Conservation (phyloP, 257 asterid species). For the Lithospermum erythrorhizon region DNA sequence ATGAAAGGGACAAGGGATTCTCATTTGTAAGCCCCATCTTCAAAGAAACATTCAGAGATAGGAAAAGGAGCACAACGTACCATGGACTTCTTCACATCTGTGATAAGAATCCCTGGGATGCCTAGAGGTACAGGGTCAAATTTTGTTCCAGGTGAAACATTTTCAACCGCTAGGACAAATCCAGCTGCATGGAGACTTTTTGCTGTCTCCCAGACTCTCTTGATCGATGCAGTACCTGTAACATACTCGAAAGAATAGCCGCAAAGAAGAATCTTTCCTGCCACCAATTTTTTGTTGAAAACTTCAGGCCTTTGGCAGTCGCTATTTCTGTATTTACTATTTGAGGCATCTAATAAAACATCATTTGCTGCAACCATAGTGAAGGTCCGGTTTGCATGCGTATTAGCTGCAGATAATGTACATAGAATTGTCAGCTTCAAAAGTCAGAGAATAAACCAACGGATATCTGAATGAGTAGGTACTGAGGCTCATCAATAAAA, state of each 20-base stretch:
- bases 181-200: conserved; percentile 88
- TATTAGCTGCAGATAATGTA: conserved; percentile 61
- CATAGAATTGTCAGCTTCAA: conserved; percentile 12
- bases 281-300: conserved; percentile 70
- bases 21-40: conserved; percentile 1
- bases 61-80: conserved; percentile 27
- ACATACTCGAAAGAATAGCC: conserved; percentile 93
- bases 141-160: conserved; percentile 83
- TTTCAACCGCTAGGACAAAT: conserved; percentile 94
- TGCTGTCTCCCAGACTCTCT: conserved; percentile 70
- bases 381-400: conserved; percentile 64
- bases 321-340: conserved; percentile 44
- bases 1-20: not conserved
- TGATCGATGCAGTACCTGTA: conserved; percentile 76
- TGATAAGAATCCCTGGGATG: conserved; percentile 78
- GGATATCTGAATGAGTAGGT: not conserved
- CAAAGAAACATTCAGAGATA: conserved; percentile 1
- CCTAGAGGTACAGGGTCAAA: conserved; percentile 86
- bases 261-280: conserved; percentile 89
- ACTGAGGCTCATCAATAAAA: not conserved
- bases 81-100: conserved; percentile 63
- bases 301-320: conserved; percentile 97
- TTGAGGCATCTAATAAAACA: conserved; percentile 73
- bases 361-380: conserved; percentile 93
- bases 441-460: conserved; percentile 10